phyloP scores from a whole-genome alignment of 2,329 filamentous ascomycete species.

The Colletotrichum lentis region DNA sequence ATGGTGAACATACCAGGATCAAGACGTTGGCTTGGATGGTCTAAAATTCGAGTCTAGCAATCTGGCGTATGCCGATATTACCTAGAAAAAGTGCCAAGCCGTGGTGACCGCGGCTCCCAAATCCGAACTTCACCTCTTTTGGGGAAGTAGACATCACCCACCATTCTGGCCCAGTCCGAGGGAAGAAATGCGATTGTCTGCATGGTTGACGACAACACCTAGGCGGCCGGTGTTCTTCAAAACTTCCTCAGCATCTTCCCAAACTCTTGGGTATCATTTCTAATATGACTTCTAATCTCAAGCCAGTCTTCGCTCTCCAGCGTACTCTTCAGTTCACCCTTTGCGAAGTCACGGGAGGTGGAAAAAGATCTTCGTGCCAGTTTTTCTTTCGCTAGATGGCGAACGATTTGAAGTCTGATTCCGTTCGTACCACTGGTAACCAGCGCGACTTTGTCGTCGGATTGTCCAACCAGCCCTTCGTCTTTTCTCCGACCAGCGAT shows the following conservation, averaged over 20 bases:
- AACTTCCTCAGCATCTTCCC: conserved; percentile 37
- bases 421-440: conserved; percentile 54
- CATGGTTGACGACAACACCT: conserved; percentile 53
- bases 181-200: too few species aligned
- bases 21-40: conserved; percentile 40
- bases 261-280: conserved; percentile 46
- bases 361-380: conserved; percentile 55
- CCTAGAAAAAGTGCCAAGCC: too few species aligned
- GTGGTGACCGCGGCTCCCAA: too few species aligned
- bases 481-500: conserved; percentile 40
- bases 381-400: conserved; percentile 52
- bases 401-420: conserved; percentile 53
- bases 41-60: conserved; percentile 12
- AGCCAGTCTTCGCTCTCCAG: conserved; percentile 25
- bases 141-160: too few species aligned
- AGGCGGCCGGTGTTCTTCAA: conserved; percentile 38
- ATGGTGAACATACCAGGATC: conserved; percentile 43
- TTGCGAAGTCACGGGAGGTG: conserved; percentile 51
- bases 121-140: too few species aligned
- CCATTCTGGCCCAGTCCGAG: too few species aligned
- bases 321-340: conserved; percentile 41
- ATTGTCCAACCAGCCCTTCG: conserved; percentile 44
- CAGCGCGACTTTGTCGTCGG: conserved; percentile 49
- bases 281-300: conserved; percentile 48
- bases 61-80: too few species aligned